Base-by-base conservation (phyloP, 805 yeast genomes). In the Candida palmyrensis region DNA sequence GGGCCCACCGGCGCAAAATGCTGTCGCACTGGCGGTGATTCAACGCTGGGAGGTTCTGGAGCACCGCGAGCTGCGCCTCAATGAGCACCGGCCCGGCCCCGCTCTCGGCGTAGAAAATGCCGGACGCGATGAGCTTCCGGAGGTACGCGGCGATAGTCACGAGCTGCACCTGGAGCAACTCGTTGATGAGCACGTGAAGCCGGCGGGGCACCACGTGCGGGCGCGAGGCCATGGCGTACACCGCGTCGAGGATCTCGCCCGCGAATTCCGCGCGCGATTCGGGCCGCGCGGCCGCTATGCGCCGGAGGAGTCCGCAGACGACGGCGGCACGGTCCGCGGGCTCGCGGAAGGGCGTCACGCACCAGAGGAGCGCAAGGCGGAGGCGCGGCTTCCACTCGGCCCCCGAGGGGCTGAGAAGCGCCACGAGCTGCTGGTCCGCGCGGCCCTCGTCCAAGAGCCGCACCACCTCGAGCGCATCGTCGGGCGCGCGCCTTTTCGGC, bases 61-160 rank as follows among this genome's bases (percentile, higher is more conserved):
- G 57, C 6, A 83, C 65, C 8, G 63, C 44, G 15, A 81, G 61
- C 49, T 74, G 95, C 27, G 68, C 68, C 5, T 49, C 42, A 4
- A 59, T 45, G 13, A 75, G 35, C 12, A 11, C 23, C n/a, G 28
- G 36, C 2, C 48, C 45, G 7, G 41, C 40, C 19, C 47, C 73
- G 6, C 74, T 68, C 3, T 66, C 59, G 9, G 77, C 55, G 54
- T 83, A 86, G 29, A 89, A 74, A 1, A 87, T 66, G 4, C 97
- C 98, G 1, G 92, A 79, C 7, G 96, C 86, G 28, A 90, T 88
- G 23, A 89, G 61, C 44, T 79, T 76, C 47, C 97, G 65, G 37
- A 89, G 66, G 48, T 90, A 90, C 1, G 82, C 71, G 1, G 82
- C 76, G 11, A 79, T 63, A 2, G 74, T 56, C 16, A 82, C 66